Evolutionary conservation across 192 early-diverging fungal genomes (phyloP).

Genomic region (Backusella australiensis): DNA sequence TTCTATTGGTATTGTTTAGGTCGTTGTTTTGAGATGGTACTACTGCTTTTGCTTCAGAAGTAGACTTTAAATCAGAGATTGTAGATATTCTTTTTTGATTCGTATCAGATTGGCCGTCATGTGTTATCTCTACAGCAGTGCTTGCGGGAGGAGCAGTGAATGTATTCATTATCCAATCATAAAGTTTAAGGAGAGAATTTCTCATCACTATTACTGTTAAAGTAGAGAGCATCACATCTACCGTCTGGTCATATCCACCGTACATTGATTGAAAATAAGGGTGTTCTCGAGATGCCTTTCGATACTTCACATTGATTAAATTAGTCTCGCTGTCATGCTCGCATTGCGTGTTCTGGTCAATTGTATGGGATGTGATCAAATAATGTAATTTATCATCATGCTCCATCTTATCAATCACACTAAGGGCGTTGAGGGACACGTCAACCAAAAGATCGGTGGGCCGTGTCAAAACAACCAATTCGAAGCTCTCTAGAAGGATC

Average conservation of each 20-base stretch:
- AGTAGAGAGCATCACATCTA: slow-evolving; percentile 63
- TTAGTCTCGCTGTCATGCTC: not conserved
- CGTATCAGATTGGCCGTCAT: not conserved
- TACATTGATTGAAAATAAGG: slow-evolving; percentile 58
- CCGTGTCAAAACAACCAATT: slow-evolving; percentile 63
- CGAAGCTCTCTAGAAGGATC: slow-evolving; percentile 66
- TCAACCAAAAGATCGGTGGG: slow-evolving; percentile 72
- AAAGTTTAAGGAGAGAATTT: slow-evolving; percentile 66
- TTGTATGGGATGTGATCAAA: slow-evolving; percentile 50
- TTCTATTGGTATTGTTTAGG: not conserved
- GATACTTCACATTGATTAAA: slow-evolving; percentile 62
- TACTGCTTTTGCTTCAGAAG: not conserved
- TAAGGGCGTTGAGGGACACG: slow-evolving; percentile 71
- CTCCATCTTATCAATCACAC: slow-evolving; percentile 68
- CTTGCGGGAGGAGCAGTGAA: slow-evolving; percentile 37
- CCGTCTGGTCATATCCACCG: slow-evolving; percentile 65
- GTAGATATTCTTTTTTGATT: not conserved
- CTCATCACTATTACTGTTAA: slow-evolving; percentile 69
- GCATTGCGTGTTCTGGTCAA: slow-evolving; percentile 38
- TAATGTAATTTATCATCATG: slow-evolving; percentile 49
- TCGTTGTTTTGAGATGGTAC: not conserved
- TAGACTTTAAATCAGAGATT: not conserved
- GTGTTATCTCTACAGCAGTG: not conserved
- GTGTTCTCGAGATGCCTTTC: slow-evolving; percentile 52
- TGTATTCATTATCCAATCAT: slow-evolving; percentile 71